A percentile compares a stretch with the other conserved stretches of the same genome.
These are phyloP conservation scores for Malus hybrid DNA, from an alignment of 331 rosid genomes.

Conservation along the genomic window DNA sequence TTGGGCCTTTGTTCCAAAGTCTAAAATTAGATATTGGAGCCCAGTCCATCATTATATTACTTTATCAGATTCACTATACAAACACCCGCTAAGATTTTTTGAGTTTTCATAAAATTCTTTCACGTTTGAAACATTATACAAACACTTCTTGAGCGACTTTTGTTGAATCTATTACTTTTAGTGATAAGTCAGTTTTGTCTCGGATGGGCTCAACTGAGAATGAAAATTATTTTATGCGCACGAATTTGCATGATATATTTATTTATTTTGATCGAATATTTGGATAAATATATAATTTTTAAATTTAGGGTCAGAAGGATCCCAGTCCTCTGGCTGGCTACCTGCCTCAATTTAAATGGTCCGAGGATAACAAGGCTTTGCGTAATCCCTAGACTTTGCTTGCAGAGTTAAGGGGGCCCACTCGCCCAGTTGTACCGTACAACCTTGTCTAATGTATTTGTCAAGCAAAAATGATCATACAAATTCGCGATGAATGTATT, in stretches of 20 bases:
- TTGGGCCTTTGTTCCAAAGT: not conserved
- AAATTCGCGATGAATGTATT: not conserved
- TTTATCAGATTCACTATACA: not conserved
- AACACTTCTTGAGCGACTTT: too few relatives aligned
- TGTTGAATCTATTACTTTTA: not conserved
- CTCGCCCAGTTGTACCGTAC: not conserved
- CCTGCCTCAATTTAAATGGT: too few relatives aligned
- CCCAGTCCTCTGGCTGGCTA: not conserved
- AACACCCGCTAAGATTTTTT: rapidly evolving
- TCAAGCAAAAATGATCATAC: too few relatives aligned
- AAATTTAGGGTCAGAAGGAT: too few relatives aligned
- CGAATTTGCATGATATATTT: not conserved
- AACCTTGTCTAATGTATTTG: not conserved
- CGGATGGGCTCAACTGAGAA: not conserved
- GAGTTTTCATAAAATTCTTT: too few relatives aligned
- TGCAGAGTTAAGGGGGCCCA: not conserved
- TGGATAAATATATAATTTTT: too few relatives aligned
- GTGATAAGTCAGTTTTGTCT: not conserved
- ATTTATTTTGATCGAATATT: too few relatives aligned
- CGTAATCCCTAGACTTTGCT: not conserved
- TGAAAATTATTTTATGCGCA: not conserved
- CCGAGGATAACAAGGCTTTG: too few relatives aligned
- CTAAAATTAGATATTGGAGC: not conserved
- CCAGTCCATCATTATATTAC: not conserved
- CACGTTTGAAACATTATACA: too few relatives aligned